Base-by-base conservation (phyloP, 2,329 filamentous ascomycete species). In the Colletotrichum karsti region DNA sequence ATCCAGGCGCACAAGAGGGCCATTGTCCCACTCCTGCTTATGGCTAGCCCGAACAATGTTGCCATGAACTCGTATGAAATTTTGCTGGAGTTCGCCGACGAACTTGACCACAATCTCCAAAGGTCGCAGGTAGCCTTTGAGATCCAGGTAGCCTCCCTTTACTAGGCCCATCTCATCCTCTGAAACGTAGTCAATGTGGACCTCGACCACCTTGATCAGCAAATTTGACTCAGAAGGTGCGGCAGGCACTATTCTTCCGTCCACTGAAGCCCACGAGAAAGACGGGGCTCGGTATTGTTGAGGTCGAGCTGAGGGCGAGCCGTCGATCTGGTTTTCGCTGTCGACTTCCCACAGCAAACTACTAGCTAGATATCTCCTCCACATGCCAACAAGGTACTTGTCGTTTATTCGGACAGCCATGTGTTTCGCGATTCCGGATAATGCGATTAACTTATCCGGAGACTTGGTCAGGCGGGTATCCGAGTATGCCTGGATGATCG, bases 371-470 rank as follows among this genome's bases (percentile, higher is more conserved):
- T 30, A 39, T 1, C 35, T 60, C 3, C 3, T 13, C 61, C 61
- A 64, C 55, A 64, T 64, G 2, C 61, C 54, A 1, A 18, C 61
- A 30, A 64, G 22, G 2, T 64, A 64, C 0, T 8, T 26, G 3
- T 60, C 55, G 1, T 60, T 15, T 1, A 60, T 12, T 3, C 2
- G 24, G 1, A 24, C 26, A 6, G 1, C 22, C 0, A n/a, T n/a
- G n/a, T n/a, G n/a, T 1, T 64, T 50, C 1, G 61, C 61, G 3
- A 64, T 22, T 4, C 61, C 61, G 6, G 61, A 64, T 6, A 64
- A 12, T 0, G 61, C 61, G 1, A 64, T 42, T 33, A 64, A 1
- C 3, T 60, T 64, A 13, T 60, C 61, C 0, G 61, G 42, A 1
- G 41, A 18, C 15, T 42, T 42, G 7, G 61, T 60, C 33, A 64